Conservation (phyloP, 2,329 filamentous ascomycete genomes). For the Phialocephala sp. region DNA sequence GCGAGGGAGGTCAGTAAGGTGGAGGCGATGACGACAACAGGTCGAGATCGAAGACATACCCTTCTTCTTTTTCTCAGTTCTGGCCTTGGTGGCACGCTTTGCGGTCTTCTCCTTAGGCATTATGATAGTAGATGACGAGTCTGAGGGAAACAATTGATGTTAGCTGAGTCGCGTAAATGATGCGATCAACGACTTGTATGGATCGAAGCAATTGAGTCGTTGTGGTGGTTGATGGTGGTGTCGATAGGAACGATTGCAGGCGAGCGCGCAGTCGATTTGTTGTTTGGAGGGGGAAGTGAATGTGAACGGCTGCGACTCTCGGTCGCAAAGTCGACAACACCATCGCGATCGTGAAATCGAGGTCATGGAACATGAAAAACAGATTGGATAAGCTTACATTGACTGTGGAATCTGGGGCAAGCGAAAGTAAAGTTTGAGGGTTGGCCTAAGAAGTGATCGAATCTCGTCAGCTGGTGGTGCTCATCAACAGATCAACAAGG, state of each 20-base stretch:
- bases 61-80: conserved; percentile 74
- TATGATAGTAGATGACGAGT: conserved; percentile 41
- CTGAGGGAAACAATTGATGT: conserved; percentile 33
- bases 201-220: conserved; percentile 19
- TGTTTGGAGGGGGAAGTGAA: conserved; percentile 11
- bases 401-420: conserved; percentile 20
- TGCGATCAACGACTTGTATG: conserved; percentile 24
- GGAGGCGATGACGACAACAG: conserved; percentile 10
- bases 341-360: conserved; percentile 29
- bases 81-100: conserved; percentile 65
- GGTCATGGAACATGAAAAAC: conserved; percentile 23
- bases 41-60: conserved; percentile 51
- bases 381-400: conserved; percentile 30
- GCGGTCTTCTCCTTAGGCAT: conserved; percentile 73
- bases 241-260: conserved; percentile 16
- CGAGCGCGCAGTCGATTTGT: conserved; percentile 20
- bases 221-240: conserved; percentile 24
- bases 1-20: conserved; percentile 53
- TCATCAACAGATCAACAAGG: conserved; percentile 31
- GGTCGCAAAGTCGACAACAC: conserved; percentile 37
- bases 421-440: conserved; percentile 22
- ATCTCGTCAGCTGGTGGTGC: conserved; percentile 27
- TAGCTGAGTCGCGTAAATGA: conserved; percentile 22
- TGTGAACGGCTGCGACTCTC: conserved; percentile 14
- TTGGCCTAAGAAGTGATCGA: conserved; percentile 30